A percentile compares a stretch with the other conserved stretches of the same genome.
These are phyloP conservation scores for Geranium brycei DNA, from an alignment of 345 rosid species.

Conservation along the genomic window DNA sequence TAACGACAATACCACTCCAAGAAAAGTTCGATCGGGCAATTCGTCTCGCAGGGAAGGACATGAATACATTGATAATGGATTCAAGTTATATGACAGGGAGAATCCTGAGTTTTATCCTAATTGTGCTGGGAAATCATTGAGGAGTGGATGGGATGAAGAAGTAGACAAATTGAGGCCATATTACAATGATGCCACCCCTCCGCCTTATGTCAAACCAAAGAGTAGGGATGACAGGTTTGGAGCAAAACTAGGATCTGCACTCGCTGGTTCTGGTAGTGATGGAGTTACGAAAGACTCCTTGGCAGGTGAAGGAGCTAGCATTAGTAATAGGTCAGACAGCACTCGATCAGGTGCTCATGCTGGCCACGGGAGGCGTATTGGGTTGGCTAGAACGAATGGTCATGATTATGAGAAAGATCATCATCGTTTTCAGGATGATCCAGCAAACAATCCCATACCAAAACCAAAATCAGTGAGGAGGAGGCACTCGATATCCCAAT, in stretches of 20 bases:
- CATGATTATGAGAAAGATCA: conserved; percentile 10
- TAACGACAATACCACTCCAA: conserved; percentile 28
- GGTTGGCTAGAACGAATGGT: conserved; percentile 16
- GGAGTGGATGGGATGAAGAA: conserved; percentile 9
- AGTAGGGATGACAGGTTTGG: conserved; percentile 23
- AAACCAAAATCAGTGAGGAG: conserved; percentile 53
- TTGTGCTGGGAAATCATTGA: too few relatives aligned
- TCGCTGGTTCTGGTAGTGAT: conserved; percentile 19
- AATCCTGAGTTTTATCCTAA: neutral
- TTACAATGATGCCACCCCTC: conserved; percentile 30
- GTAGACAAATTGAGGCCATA: conserved; percentile 30
- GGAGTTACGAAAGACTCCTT: too few relatives aligned
- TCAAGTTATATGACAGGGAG: conserved; percentile 26
- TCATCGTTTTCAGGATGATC: too few relatives aligned
- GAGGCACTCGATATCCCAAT: conserved; percentile 32
- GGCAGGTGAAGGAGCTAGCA: neutral
- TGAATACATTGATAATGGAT: conserved; percentile 16
- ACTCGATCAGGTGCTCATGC: conserved; percentile 17
- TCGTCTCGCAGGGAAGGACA: conserved; percentile 28
- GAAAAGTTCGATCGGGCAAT: conserved; percentile 31
- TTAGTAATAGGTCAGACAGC: conserved; percentile 16
- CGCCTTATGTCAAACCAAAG: conserved; percentile 17
- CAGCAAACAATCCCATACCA: conserved; percentile 22
- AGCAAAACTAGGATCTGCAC: conserved; percentile 18
- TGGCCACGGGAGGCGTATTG: conserved; percentile 18